A percentile compares a stretch with the other conserved stretches of the same genome.
phyloP scores from a whole-genome alignment of 2,329 filamentous ascomycete species.

The Xylaria sp. region DNA sequence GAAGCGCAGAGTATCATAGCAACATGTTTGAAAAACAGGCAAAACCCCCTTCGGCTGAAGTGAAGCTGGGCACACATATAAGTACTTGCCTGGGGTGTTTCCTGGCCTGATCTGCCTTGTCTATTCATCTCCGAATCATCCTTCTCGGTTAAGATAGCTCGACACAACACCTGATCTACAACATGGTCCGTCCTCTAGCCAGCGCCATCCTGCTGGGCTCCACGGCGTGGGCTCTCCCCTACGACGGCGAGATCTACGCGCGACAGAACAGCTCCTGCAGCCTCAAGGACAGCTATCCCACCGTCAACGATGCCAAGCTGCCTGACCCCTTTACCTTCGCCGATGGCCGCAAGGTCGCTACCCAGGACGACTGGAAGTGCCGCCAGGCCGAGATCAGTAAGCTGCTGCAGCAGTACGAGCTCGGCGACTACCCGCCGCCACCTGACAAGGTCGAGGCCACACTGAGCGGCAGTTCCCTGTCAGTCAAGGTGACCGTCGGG shows the following conservation, averaged over 20 bases:
- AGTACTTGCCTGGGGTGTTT: constrained; percentile 10
- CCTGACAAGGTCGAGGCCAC: constrained; percentile 54
- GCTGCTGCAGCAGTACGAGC: constrained; percentile 56
- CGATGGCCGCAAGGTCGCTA: constrained; percentile 50
- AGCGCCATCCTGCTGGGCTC: constrained; percentile 43
- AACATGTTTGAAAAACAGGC: constrained; percentile 11
- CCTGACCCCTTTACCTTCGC: constrained; percentile 56
- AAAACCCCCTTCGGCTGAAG: constrained; percentile 23
- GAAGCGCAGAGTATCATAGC: constrained; percentile 3
- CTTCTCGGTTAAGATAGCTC: constrained; percentile 1
- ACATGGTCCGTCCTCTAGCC: constrained; percentile 37
- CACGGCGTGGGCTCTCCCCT: constrained; percentile 39
- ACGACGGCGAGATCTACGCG: constrained; percentile 43
- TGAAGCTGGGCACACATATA: constrained; percentile 19
- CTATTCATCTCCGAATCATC: constrained; percentile 1
- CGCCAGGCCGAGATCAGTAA: constrained; percentile 55
- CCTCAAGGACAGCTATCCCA: constrained; percentile 42
- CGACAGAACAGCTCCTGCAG: constrained; percentile 46
- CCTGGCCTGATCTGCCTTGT: constrained; percentile 10
- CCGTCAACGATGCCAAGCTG: constrained; percentile 47
- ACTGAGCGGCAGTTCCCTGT: constrained; percentile 49
- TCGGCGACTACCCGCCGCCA: constrained; percentile 53
- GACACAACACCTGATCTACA: constrained; percentile 10
- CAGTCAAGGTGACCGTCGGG: constrained; percentile 51
- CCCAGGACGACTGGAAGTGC: constrained; percentile 54